phyloP scores from a whole-genome alignment of 2,329 filamentous ascomycete genomes.

The Botryotinia narcissicola region DNA sequence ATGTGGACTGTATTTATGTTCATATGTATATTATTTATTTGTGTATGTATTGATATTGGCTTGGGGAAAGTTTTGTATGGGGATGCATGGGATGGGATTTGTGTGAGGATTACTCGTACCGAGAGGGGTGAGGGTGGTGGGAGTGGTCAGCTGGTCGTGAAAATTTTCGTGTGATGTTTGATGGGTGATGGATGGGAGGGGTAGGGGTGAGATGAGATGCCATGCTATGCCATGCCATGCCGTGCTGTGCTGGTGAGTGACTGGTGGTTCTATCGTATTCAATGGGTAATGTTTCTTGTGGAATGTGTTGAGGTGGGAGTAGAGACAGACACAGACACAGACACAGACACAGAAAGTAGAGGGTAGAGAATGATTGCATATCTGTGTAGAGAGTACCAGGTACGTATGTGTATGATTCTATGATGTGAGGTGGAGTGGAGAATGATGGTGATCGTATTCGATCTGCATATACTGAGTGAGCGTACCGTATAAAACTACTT shows the following conservation, averaged over 20 bases:
- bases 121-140: neutral
- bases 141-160: neutral
- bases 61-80: neutral
- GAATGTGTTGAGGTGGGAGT: neutral
- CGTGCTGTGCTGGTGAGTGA: neutral
- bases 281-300: neutral
- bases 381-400: neutral
- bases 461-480: neutral
- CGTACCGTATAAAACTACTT: neutral
- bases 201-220: neutral
- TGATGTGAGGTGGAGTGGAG: neutral
- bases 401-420: neutral
- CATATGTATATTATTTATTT: too few species aligned
- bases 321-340: neutral
- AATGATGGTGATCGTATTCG: neutral
- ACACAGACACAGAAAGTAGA: neutral
- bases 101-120: neutral
- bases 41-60: too few species aligned
- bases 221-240: too few species aligned
- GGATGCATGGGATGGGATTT: neutral
- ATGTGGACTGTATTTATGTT: neutral
- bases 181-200: neutral
- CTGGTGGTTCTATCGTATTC: neutral
- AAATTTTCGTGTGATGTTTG: neutral
- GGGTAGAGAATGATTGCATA: neutral